Evolutionary conservation across 306 rosid species (phyloP), one percentile per base, ranked within the genome.

Genomic region (Dryas drummondii): DNA sequence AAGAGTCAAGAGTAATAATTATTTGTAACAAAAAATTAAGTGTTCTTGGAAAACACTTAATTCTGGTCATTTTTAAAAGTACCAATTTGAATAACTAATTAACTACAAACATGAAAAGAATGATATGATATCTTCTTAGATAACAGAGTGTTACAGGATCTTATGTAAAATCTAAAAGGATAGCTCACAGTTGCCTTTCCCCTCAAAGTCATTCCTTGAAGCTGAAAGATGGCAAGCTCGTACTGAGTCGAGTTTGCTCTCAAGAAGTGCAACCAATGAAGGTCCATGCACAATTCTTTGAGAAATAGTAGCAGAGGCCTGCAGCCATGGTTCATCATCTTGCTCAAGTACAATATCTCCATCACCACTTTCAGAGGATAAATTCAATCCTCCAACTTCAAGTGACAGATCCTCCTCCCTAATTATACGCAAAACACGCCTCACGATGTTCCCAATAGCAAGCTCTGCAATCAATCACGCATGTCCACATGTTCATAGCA

Each of bases 401-500:
- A 57, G 66, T 14, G 66, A 55, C 44, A 41, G 19, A 47, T 71
- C 75, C 14, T 27, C 48, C 37, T 42, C 76, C 66, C 66, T 72
- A 57, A 72, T 72, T 26, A 72, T 57, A 11, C 40, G 45, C 46
- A 72, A 37, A 22, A 72, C 32, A 14, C 66, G 56, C 66, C 66
- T 57, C 44, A 72, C 66, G 32, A 57, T 72, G 76, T 72, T 72
- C 76, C 76, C 66, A 57, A 57, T 53, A 19, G 67, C 76, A 72
- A 72, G 55, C 15, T 71, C 75, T 53, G 75, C 65, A 71, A 42
- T 17, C 16, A 32, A 32, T 10, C 41, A 44, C 19, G 26, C 37
- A 42, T 2, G 5, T 64, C 51, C 51, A 15, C 60, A n/a, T n/a
- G 12, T 40, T 41, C 62, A 16, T 69, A 37, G 32, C 56, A 51